Base-by-base conservation (phyloP, 306 rosid species). In the Quercus variabilis region DNA sequence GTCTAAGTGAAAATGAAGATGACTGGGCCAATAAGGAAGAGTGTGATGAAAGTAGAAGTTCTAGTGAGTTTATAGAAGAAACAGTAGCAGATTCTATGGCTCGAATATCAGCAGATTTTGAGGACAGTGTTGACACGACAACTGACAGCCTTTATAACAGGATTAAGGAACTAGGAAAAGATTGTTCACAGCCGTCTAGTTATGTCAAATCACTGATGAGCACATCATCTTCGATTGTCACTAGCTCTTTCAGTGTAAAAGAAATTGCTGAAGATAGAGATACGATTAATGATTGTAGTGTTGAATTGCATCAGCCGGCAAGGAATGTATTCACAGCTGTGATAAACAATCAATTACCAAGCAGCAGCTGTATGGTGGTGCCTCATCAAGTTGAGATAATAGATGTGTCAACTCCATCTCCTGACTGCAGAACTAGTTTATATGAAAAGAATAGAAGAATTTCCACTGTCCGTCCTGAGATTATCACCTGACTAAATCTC, bases 341-440 rank as follows among this genome's bases (percentile, higher is more conserved):
- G 21, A 43, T 57, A 26, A 46, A 51, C n/a, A 71, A 71, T 25
- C 55, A 38, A 74, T 79, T 75, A 31, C 76, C 65, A 14, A 73
- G 75, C 13, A 75, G 75, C 41, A 79, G 55, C 60, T 52, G 54
- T 63, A 12, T 54, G 51, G 60, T 77, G 76, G 57, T 77, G 76
- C 88, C 89, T 25, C 67, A 62, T 69, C 89, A 83, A 65, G 88
- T 83, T 51, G 99, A 91, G 75, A 73, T 95, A 55, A 86, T 95
- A 43, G 98, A 95, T 82, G 57, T 95, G 86, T 85, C 89, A 46
- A 91, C 96, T 7, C 99, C 99, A 67, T 84, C 99, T 56, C 92
- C 99, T 5, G 67, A 81, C 62, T 83, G 92, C 81, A 82, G 92
- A 87, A 79, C 58, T 4, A 62, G 86, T 81, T 70, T 84, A 30